Base-by-base conservation (phyloP, 257 asterid genomes). In the Coffea eugenioides region DNA sequence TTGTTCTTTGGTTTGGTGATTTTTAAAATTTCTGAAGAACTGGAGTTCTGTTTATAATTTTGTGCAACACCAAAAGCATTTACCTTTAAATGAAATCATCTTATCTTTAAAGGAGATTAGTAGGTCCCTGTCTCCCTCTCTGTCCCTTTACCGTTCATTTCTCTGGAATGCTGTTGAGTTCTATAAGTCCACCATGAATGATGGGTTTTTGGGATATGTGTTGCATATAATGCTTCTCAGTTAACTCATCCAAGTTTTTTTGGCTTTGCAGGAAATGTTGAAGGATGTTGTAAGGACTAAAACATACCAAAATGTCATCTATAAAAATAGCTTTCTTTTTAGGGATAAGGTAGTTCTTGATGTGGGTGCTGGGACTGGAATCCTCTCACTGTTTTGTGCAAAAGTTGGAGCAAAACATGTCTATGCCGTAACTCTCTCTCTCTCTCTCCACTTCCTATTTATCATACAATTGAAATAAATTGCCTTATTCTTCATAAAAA, bases 291-390 rank as follows among this genome's bases (percentile, higher is more conserved):
- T 88, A 62, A 90, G 99, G 83, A 96, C 99, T 69, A 91, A 91
- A 84, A 91, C 98, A 5, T 96, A 96, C 89, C 96, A 89, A 82
- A 89, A 91, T 89, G 99, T 92, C 65, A 96, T 96, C 59, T 91
- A 90, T 82, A 96, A 87, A 77, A 96, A 94, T 83, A 74, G 97
- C 43, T 96, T 94, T 83, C 97, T 96, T 77, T 84, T 92, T 89
- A 94, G 94, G 89, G 97, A 96, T 74, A 96, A 94, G 82, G 84
- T 96, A 46, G 97, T 96, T 82, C 99, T 96, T 82, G 98, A 96
- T 80, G 99, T 96, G 67, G 99, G 99, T 74, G 98, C 97, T 79
- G 99, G 99, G 80, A 96, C 98, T 2, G 99, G 99, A 81, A 96
- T 96, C 48, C 94, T 96, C 76, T 96, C 99, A 15, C 98, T 96